A percentile compares a stretch with the other conserved stretches of the same genome.
These are phyloP conservation scores for Marchantia paleacea DNA, from an alignment of 225 moss, liverwort and hornwort species.

Conservation along the genomic window DNA sequence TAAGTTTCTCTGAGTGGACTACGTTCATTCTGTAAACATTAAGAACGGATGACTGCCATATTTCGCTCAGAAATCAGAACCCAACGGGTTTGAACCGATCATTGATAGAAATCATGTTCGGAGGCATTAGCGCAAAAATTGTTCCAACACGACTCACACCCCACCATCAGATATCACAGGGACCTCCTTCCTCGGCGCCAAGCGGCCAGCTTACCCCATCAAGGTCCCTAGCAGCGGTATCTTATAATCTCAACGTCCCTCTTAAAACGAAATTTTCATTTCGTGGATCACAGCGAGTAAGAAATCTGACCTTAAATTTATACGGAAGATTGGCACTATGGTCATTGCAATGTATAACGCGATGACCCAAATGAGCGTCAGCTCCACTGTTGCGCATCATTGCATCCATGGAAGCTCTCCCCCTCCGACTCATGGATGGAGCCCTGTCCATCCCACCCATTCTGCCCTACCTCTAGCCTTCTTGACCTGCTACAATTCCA, in stretches of 20 bases:
- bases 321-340: slow-evolving; percentile 52
- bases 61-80: background rate
- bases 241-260: background rate
- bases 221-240: background rate
- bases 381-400: slow-evolving; percentile 7
- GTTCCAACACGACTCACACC: background rate
- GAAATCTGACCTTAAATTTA: slow-evolving; percentile 56
- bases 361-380: slow-evolving; percentile 40
- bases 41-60: background rate
- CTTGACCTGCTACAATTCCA: slow-evolving; percentile 13
- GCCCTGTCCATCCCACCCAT: slow-evolving; percentile 24
- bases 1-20: background rate
- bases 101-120: background rate
- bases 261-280: background rate
- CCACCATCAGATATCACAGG: background rate
- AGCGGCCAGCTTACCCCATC: background rate
- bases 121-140: too few species aligned
- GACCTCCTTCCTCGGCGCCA: too few species aligned
- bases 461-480: background rate
- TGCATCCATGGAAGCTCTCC: slow-evolving; percentile 10
- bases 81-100: background rate
- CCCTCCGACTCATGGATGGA: slow-evolving; percentile 5
- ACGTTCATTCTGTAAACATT: background rate
- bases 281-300: background rate
- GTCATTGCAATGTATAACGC: slow-evolving; percentile 77